Evolutionary conservation across 1,284 basidiomycete genomes (phyloP).

Genomic region (Anthracocystis walkeri): DNA sequence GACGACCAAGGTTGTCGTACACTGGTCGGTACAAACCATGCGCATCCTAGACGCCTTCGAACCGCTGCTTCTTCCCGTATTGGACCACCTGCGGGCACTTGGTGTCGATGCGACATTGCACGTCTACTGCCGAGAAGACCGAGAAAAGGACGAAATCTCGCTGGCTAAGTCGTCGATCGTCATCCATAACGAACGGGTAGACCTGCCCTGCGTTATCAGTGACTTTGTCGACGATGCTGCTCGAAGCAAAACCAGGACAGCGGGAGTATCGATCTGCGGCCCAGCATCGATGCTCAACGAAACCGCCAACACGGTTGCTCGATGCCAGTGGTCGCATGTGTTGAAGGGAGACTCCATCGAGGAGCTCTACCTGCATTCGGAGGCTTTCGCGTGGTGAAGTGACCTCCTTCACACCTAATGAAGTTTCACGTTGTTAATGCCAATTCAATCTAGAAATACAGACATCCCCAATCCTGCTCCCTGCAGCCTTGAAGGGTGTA

Average conservation of each 20-base stretch:
- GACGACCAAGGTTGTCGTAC: slow-evolving; percentile 19
- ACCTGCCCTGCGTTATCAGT: slow-evolving; percentile 9
- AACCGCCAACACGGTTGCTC: slow-evolving; percentile 33
- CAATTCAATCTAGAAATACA: slow-evolving; percentile 36
- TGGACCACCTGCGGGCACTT: slow-evolving; percentile 20
- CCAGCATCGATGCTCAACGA: slow-evolving; percentile 47
- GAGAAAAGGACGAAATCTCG: neutral
- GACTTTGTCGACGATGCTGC: slow-evolving; percentile 14
- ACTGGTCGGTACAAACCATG: slow-evolving; percentile 31
- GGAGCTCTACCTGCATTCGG: slow-evolving; percentile 45
- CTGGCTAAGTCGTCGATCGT: slow-evolving; percentile 11
- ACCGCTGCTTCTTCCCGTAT: slow-evolving; percentile 14
- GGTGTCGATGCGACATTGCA: slow-evolving; percentile 32
- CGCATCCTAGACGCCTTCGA: slow-evolving; percentile 29
- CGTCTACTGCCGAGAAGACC: slow-evolving; percentile 25
- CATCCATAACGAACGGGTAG: slow-evolving; percentile 17
- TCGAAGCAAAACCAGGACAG: neutral
- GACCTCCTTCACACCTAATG: neutral
- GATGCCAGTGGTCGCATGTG: slow-evolving; percentile 41
- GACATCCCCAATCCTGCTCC: slow-evolving; percentile 33
- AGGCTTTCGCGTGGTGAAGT: slow-evolving; percentile 43
- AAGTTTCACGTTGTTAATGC: neutral
- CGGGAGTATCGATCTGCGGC: slow-evolving; percentile 47
- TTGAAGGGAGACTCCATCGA: slow-evolving; percentile 9
- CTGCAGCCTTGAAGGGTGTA: slow-evolving; percentile 22